Conservation (phyloP, 1,139 yeast species). For the Hemisphaericaspora subhashii region DNA sequence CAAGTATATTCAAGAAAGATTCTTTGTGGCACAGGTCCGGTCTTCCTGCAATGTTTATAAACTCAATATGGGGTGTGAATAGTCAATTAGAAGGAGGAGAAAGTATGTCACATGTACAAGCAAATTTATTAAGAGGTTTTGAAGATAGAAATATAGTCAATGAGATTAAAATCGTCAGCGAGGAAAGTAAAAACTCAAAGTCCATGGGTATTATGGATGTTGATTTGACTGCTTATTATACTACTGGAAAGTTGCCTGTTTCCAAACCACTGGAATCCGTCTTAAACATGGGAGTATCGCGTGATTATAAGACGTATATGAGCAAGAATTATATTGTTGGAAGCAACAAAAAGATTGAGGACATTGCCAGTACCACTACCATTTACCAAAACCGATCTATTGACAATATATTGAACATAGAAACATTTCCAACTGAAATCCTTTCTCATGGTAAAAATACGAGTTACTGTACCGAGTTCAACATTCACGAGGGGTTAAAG, state of each 20-base stretch:
- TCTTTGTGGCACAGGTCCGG: slow-evolving; percentile 47
- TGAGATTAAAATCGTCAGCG: slow-evolving; percentile 23
- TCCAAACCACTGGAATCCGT: slow-evolving; percentile 1
- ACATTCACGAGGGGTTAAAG: slow-evolving; percentile 48
- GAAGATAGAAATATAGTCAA: slow-evolving; percentile 35
- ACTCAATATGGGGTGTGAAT: slow-evolving; percentile 41
- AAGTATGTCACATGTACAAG: slow-evolving; percentile 36
- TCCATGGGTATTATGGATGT: slow-evolving; percentile 12
- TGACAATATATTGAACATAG: slow-evolving; percentile 25
- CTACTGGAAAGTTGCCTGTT: neutral
- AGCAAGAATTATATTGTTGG: slow-evolving; percentile 18
- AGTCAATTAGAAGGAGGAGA: slow-evolving; percentile 23
- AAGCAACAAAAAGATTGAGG: slow-evolving; percentile 12
- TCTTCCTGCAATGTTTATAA: slow-evolving; percentile 29
- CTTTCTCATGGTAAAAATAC: slow-evolving; percentile 10
- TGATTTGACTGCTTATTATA: slow-evolving; percentile 14
- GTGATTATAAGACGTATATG: slow-evolving; percentile 16
- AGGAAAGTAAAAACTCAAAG: slow-evolving; percentile 4
- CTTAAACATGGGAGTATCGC: slow-evolving; percentile 15
- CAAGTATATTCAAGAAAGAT: slow-evolving; percentile 16
- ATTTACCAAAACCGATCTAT: slow-evolving; percentile 20
- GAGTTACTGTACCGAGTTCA: slow-evolving; percentile 35
- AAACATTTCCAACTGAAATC: slow-evolving; percentile 33
- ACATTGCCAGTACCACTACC: slow-evolving; percentile 16
- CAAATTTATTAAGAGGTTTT: slow-evolving; percentile 28